Percentiles rank a stretch among this genome's conserved stretches.
Evolutionary conservation across 768 basidiomycete species (phyloP).

Genomic region (Pleurotus salmoneostramineus): DNA sequence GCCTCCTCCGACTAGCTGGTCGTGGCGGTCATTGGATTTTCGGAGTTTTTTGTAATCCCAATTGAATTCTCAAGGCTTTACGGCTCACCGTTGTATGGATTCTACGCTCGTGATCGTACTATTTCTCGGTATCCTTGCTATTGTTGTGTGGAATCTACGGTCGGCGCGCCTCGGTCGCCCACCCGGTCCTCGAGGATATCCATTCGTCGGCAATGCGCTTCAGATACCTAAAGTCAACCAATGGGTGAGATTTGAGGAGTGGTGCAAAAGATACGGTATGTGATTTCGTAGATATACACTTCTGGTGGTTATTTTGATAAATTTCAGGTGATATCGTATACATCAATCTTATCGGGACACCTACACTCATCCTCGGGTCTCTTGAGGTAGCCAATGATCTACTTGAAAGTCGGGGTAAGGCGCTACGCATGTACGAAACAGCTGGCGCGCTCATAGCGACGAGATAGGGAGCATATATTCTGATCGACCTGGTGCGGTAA

Average conservation of each 20-base stretch:
- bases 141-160: not conserved
- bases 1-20: too few relatives aligned
- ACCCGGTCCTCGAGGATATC: slow-evolving; percentile 14
- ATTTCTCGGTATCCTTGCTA: not conserved
- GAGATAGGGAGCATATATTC: slow-evolving; percentile 1
- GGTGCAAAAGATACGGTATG: slow-evolving; percentile 16
- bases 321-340: not conserved
- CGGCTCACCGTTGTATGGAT: not conserved
- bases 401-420: not conserved
- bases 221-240: slow-evolving; percentile 15
- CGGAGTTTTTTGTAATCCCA: too few relatives aligned
- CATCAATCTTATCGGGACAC: not conserved
- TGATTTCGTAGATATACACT: not conserved
- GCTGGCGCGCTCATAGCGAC: too few relatives aligned
- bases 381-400: slow-evolving; percentile 1
- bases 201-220: slow-evolving; percentile 16
- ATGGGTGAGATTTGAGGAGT: slow-evolving; percentile 17
- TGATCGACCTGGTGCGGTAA: not conserved
- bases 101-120: not conserved
- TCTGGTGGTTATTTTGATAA: not conserved
- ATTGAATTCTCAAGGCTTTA: too few relatives aligned
- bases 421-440: not conserved
- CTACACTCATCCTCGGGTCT: slow-evolving; percentile 1
- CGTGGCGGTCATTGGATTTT: too few relatives aligned
- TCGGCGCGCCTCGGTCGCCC: not conserved